These are phyloP conservation scores for Haplosporangium gracile DNA, from an alignment of 192 early-diverging fungal species.

Conservation along the genomic window DNA sequence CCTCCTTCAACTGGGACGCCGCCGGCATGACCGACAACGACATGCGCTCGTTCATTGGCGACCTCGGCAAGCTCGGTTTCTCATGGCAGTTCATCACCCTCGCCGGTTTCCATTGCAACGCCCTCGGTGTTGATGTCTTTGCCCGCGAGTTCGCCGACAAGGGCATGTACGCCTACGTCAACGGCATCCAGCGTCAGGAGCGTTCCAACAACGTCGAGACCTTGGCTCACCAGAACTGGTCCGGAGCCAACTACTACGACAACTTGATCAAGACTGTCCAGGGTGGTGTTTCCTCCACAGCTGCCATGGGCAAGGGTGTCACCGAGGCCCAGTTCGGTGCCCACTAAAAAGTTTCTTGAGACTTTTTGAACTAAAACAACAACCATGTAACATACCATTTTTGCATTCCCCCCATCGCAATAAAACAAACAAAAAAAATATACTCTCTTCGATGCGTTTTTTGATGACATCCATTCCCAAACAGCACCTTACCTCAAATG, in stretches of 20 bases:
- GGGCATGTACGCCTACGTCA: conserved; percentile 96
- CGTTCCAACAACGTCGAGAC: conserved; percentile 91
- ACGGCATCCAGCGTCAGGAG: conserved; percentile 93
- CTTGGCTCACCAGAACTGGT: conserved; percentile 95
- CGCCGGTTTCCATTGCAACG: conserved; percentile 94
- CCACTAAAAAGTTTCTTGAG: conserved; percentile 26
- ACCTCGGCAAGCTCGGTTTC: conserved; percentile 94
- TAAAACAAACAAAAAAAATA: background rate
- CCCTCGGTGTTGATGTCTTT: conserved; percentile 85
- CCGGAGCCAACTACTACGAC: conserved; percentile 92
- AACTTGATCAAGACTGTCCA: conserved; percentile 92
- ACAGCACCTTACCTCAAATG: background rate
- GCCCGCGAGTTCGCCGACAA: conserved; percentile 87
- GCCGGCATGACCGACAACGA: conserved; percentile 93
- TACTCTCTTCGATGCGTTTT: background rate
- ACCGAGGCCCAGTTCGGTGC: conserved; percentile 85
- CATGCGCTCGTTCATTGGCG: conserved; percentile 85
- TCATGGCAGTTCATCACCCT: conserved; percentile 98
- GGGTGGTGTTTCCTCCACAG: conserved; percentile 93
- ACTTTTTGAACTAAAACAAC: background rate
- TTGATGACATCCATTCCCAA: background rate
- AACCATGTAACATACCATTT: background rate
- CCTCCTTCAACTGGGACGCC: conserved; percentile 99
- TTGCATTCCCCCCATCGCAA: conserved; percentile 1
- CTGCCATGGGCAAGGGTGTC: conserved; percentile 95